Base-by-base conservation (phyloP, 257 asterid genomes). In the Solanum stenotomum region DNA sequence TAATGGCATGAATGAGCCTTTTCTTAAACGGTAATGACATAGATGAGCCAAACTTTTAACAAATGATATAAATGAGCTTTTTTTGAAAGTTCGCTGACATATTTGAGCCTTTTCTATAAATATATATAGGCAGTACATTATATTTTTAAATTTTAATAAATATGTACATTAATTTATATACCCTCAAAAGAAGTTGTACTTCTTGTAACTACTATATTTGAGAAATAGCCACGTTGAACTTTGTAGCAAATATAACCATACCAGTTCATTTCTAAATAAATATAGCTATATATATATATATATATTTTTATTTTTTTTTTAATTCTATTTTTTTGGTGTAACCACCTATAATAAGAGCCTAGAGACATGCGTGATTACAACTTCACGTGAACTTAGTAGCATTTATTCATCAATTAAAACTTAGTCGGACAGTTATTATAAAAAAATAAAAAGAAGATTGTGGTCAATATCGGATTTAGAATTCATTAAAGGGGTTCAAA, bases 331-430 rank as follows among this genome's bases (percentile, higher is more conserved):
- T 31, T 3, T 31, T 31, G 61, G 61, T 49, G 8, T 2, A 49
- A 49, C 61, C 2, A 5, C 20, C 20, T 14, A 14, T 46, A 46
- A 46, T 46, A 46, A 46, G 20, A 49, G 61, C 20, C 37, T 68
- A 29, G 18, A 11, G 1, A 14, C 49, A 42, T 42, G 49, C 3
- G 10, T 2, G 4, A 6, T 29, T 68, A 14, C 0, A 9, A 29
- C 2, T 68, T 68, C 3, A 68, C 1, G 1, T 29, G 11, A 29
- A 68, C 5, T 68, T 10, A n/a, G 3, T 65, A 65, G 1, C 2
- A 4, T 65, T 65, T 65, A 3, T n/a, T 65, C 0, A 65, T 65
- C 2, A n/a, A 0, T 0, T 4, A 5, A 65, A 0, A n/a, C 8
- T n/a, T n/a, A 10, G 71, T 63, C 3, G 11, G 71, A n/a, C 3